Evolutionary conservation across 345 rosid species (phyloP).

Genomic region (Trapa incisa): DNA sequence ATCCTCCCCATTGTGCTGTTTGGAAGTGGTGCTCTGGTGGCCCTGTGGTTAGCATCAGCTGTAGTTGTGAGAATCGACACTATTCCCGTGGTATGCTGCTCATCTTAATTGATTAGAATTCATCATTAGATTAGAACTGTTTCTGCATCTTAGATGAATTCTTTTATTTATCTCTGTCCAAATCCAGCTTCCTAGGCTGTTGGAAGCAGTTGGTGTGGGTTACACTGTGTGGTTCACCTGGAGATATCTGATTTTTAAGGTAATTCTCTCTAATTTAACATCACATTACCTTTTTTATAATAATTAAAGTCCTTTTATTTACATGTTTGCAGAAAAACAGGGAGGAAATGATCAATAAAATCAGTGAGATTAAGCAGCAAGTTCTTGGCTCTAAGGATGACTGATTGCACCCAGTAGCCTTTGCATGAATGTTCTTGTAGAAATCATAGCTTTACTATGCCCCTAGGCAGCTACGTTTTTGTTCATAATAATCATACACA

Average conservation of each 20-base stretch:
- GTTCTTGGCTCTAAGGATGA: constrained; percentile 51
- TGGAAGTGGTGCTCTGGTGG: constrained; percentile 49
- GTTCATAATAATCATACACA: not conserved
- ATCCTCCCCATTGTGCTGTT: constrained; percentile 32
- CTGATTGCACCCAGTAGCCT: constrained; percentile 7
- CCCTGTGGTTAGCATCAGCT: constrained; percentile 45
- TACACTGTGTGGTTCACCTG: constrained; percentile 67
- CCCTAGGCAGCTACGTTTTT: not conserved
- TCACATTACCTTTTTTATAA: too few species aligned
- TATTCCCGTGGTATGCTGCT: constrained; percentile 53
- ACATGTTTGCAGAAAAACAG: constrained; percentile 36
- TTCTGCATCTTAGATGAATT: not conserved
- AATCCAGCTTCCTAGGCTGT: constrained; percentile 57
- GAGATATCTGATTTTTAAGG: constrained; percentile 80
- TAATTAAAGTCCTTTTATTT: not conserved
- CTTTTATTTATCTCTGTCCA: not conserved
- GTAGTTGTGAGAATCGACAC: constrained; percentile 68
- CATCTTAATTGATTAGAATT: not conserved
- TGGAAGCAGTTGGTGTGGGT: constrained; percentile 92
- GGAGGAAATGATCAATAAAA: constrained; percentile 50
- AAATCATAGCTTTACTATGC: not conserved
- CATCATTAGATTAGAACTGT: not conserved
- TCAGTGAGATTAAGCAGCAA: constrained; percentile 59
- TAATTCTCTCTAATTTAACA: constrained; percentile 5
- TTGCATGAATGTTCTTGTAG: not conserved